Percentiles rank a stretch among this genome's conserved stretches.
These are phyloP conservation scores for Wickerhamiella nectarea DNA, from an alignment of 805 yeast species.

Conservation along the genomic window DNA sequence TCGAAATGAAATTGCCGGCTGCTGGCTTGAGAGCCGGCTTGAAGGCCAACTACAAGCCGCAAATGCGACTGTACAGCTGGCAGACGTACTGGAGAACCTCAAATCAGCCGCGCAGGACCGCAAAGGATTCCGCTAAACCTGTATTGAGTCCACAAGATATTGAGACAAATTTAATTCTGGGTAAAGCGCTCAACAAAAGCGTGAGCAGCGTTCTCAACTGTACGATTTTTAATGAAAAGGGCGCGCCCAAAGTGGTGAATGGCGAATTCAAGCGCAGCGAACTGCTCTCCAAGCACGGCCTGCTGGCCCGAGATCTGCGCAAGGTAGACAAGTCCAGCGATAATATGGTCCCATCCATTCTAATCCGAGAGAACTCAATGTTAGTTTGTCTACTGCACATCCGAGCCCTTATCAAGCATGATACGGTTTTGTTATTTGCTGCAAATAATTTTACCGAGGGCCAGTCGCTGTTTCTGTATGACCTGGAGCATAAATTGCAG, in stretches of 20 bases:
- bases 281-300: constrained; percentile 57
- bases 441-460: constrained; percentile 43
- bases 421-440: constrained; percentile 74
- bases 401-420: constrained; percentile 73
- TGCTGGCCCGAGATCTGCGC: constrained; percentile 80
- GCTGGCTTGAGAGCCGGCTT: neutral
- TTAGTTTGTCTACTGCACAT: constrained; percentile 75
- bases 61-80: constrained; percentile 1
- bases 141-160: constrained; percentile 3
- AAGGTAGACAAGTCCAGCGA: constrained; percentile 70
- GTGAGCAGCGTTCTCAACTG: constrained; percentile 44
- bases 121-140: neutral
- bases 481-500: constrained; percentile 54
- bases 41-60: neutral
- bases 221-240: constrained; percentile 61
- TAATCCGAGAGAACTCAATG: constrained; percentile 65
- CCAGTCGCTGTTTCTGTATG: constrained; percentile 67
- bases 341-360: constrained; percentile 81
- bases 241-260: constrained; percentile 56
- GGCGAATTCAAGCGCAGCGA: constrained; percentile 61
- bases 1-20: neutral
- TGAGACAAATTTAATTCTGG: constrained; percentile 19
- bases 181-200: constrained; percentile 17
- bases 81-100: constrained; percentile 8
- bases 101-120: neutral